These are phyloP conservation scores for Helicocarpus griseus DNA, from an alignment of 2,329 filamentous ascomycete genomes.

Conservation along the genomic window DNA sequence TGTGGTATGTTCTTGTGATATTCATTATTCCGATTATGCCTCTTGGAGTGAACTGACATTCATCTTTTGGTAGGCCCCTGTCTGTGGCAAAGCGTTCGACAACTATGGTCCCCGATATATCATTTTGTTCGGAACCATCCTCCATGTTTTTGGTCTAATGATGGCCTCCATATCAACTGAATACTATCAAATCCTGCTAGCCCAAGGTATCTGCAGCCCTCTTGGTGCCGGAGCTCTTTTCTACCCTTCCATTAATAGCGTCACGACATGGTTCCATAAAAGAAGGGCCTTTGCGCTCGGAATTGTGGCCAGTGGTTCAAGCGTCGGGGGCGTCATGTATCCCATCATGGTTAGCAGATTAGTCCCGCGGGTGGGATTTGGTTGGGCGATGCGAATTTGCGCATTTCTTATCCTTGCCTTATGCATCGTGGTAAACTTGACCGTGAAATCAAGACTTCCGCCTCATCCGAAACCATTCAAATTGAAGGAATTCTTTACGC, in stretches of 20 bases:
- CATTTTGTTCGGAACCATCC: conserved; percentile 39
- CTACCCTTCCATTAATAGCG: conserved; percentile 31
- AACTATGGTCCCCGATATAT: conserved; percentile 51
- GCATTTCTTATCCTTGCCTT: conserved; percentile 53
- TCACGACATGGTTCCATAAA: conserved; percentile 44
- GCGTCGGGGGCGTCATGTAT: conserved; percentile 50
- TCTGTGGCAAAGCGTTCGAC: conserved; percentile 57
- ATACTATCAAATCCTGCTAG: conserved; percentile 49
- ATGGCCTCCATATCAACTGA: conserved; percentile 45
- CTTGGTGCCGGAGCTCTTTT: conserved; percentile 43
- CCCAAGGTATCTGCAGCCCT: conserved; percentile 45
- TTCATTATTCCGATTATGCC: conserved; percentile 2
- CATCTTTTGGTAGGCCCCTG: conserved; percentile 39
- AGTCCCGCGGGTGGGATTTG: conserved; percentile 44
- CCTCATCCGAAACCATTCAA: conserved; percentile 32
- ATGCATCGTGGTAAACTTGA: conserved; percentile 44
- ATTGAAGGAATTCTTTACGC: conserved; percentile 38
- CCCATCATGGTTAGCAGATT: conserved; percentile 52
- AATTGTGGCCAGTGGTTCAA: conserved; percentile 45
- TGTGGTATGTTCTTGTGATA: conserved; percentile 25
- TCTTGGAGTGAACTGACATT: conserved; percentile 12
- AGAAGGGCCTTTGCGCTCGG: conserved; percentile 46
- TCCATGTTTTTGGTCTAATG: conserved; percentile 51
- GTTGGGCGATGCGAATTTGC: conserved; percentile 48
- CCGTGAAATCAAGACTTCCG: conserved; percentile 39